Percentiles rank a stretch among this genome's conserved stretches.
These are phyloP conservation scores for Russula lepida DNA, from an alignment of 768 basidiomycete species.

Conservation along the genomic window DNA sequence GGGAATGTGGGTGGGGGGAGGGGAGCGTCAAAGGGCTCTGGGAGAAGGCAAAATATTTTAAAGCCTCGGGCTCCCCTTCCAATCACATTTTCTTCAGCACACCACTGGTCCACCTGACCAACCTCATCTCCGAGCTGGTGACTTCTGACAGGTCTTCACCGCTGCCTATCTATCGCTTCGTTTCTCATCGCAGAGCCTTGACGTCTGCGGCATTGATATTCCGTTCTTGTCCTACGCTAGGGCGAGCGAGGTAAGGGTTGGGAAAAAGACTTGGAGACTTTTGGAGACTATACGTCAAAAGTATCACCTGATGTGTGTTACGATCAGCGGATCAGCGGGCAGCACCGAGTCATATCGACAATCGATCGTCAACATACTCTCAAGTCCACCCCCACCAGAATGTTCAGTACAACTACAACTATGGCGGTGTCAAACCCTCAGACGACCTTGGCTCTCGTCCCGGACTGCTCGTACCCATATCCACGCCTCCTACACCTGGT, in stretches of 20 bases:
- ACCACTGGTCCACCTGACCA: too few relatives aligned
- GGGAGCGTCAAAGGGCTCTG: neutral
- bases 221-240: too few relatives aligned
- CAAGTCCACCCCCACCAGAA: too few relatives aligned
- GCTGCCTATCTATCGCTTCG: neutral
- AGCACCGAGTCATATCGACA: neutral
- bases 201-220: too few relatives aligned
- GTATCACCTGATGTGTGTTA: too few relatives aligned
- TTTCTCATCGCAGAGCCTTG: too few relatives aligned
- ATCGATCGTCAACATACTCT: neutral
- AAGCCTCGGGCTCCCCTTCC: neutral
- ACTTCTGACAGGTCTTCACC: constrained; percentile 7
- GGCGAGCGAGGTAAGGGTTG: too few relatives aligned
- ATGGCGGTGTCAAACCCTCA: neutral
- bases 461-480: neutral
- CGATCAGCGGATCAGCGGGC: too few relatives aligned
- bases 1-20: neutral
- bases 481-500: neutral
- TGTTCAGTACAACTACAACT: neutral
- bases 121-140: constrained; percentile 6
- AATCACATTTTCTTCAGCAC: too few relatives aligned
- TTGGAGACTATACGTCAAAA: too few relatives aligned
- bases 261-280: too few relatives aligned
- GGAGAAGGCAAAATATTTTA: neutral
- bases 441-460: neutral